phyloP scores from a whole-genome alignment of 768 basidiomycete species.

The Leccinum pellstonianum region DNA sequence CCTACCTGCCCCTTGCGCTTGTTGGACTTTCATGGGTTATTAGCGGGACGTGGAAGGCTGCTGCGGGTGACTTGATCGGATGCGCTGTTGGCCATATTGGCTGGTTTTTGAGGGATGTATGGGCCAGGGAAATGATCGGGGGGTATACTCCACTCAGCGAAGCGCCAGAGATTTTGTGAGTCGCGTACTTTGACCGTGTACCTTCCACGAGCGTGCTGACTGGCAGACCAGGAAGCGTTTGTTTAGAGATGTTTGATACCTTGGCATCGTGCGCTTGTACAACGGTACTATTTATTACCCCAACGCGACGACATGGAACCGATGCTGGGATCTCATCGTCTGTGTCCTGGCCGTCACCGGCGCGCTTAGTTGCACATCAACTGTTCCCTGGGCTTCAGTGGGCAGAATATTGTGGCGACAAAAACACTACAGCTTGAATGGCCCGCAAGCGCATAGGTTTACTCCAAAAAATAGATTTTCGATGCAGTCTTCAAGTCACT shows the following conservation, averaged over 20 bases:
- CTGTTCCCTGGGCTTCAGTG: background rate
- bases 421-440: background rate
- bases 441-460: background rate
- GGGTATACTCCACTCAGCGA: conserved; percentile 71
- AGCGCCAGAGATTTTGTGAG: conserved; percentile 69
- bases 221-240: conserved; percentile 51
- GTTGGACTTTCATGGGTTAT: conserved; percentile 84
- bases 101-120: conserved; percentile 84
- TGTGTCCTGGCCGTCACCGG: background rate
- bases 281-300: background rate
- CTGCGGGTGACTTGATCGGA: conserved; percentile 77
- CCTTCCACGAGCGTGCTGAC: conserved; percentile 3
- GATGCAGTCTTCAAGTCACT: background rate
- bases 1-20: conserved; percentile 91
- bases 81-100: conserved; percentile 86
- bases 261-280: conserved; percentile 7
- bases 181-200: conserved; percentile 14
- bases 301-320: background rate
- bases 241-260: conserved; percentile 52
- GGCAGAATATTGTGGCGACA: background rate
- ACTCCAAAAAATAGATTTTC: background rate
- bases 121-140: conserved; percentile 85
- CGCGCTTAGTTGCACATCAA: background rate
- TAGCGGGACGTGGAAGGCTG: conserved; percentile 81
- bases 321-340: background rate